Evolutionary conservation across 2,329 filamentous ascomycete genomes (phyloP).

Genomic region (Chrysoporthe cubensis): DNA sequence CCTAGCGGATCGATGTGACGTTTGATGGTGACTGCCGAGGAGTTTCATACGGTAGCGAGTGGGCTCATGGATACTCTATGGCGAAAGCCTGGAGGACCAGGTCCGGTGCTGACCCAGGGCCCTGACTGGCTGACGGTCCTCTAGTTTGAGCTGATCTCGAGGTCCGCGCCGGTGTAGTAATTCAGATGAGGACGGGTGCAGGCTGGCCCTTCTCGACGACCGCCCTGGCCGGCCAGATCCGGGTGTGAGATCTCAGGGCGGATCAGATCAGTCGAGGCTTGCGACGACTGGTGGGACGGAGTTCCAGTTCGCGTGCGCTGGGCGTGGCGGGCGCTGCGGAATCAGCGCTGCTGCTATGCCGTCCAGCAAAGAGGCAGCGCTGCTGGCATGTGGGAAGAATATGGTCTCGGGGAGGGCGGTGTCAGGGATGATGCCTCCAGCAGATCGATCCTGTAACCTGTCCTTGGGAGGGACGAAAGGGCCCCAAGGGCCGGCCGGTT

Average conservation of each 20-base stretch:
- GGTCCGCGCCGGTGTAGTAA: background rate
- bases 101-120: background rate
- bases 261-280: background rate
- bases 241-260: background rate
- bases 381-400: background rate
- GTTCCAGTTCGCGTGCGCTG: background rate
- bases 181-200: background rate
- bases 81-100: background rate
- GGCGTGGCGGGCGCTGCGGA: background rate
- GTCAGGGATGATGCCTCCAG: conserved; percentile 11
- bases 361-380: background rate
- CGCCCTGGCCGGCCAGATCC: background rate
- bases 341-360: background rate
- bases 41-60: conserved; percentile 1
- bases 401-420: background rate
- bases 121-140: background rate
- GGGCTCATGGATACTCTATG: background rate
- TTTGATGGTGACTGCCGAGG: conserved; percentile 4
- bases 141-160: background rate
- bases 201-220: background rate
- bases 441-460: too few species aligned
- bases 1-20: conserved; percentile 6
- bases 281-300: background rate
- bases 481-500: background rate
- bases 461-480: background rate